Base-by-base conservation (phyloP, 345 rosid species). In the Cochlearia excelsa region DNA sequence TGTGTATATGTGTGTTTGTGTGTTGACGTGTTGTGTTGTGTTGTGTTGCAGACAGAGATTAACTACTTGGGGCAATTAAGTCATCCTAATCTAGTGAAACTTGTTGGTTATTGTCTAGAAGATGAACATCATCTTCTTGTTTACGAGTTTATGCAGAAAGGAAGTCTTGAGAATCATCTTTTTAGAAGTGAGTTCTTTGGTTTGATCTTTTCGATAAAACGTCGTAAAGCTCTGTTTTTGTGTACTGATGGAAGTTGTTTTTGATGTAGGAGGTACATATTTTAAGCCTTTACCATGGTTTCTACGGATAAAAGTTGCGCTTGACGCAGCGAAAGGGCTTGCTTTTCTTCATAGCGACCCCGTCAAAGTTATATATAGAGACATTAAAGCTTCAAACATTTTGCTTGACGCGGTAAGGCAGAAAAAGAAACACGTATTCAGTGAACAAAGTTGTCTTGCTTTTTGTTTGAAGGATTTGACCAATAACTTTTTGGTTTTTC, bases 231-330 rank as follows among this genome's bases (percentile, higher is more conserved):
- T 9, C 0, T 68, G 5, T 56, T 1, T 23, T 4, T 30, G 16
- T 43, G 70, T 65, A 39, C 59, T 67, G 34, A 53, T 51, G n/a
- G 27, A 38, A 51, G 39, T 63, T 63, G 57, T 40, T 57, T 61
- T 39, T 72, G 54, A 50, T 34, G 34, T 82, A 93, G 99, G 90
- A 69, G 84, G 77, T 64, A 67, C 95, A 34, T 80, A 79, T 61
- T 74, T 82, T 74, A 88, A 84, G 60, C 94, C 99, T 0, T 92
- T 87, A 46, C 82, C 97, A 0, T 93, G 99, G 99, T 80, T 69
- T 63, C 77, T 93, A 58, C 84, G 99, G 41, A 43, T 89, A 63
- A 82, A 87, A 72, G 82, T 93, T 56, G 96, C 96, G 4, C 90
- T 85, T 16, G 23, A 16, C 23, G 23, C 23, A 16, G 23, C 23